A percentile compares a stretch with the other conserved stretches of the same genome.
phyloP scores from a whole-genome alignment of 441 rosid species.

The Gossypium gossypioides region DNA sequence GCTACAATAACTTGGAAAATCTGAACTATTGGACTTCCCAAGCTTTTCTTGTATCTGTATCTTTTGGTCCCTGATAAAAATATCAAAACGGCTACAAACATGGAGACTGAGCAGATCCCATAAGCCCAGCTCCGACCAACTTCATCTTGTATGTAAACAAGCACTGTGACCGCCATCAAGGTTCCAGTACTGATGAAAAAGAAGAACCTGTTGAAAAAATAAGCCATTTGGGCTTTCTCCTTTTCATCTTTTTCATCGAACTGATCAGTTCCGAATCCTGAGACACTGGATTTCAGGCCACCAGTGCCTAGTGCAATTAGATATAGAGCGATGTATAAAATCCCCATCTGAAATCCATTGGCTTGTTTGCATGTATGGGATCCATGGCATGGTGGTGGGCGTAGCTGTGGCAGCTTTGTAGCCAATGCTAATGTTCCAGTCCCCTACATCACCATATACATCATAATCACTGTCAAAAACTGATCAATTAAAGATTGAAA shows the following conservation, averaged over 20 bases:
- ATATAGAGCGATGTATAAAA: slow-evolving; percentile 32
- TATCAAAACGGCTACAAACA: slow-evolving; percentile 25
- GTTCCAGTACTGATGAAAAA: slow-evolving; percentile 36
- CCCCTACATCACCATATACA: slow-evolving; percentile 23
- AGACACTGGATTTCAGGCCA: slow-evolving; percentile 41
- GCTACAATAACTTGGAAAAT: slow-evolving; percentile 33
- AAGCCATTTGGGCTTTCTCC: slow-evolving; percentile 37
- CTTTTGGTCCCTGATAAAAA: slow-evolving; percentile 29
- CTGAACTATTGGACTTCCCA: slow-evolving; percentile 36
- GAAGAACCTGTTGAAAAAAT: slow-evolving; percentile 42
- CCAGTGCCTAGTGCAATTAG: slow-evolving; percentile 38
- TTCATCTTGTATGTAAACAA: slow-evolving; percentile 38
- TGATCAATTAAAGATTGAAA: neutral
- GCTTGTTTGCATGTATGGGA: slow-evolving; percentile 26
- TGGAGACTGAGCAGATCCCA: slow-evolving; percentile 33
- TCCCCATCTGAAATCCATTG: slow-evolving; percentile 31
- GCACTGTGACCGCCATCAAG: slow-evolving; percentile 35
- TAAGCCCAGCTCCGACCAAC: slow-evolving; percentile 39
- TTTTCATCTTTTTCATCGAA: slow-evolving; percentile 32
- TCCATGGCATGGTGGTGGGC: slow-evolving; percentile 33
- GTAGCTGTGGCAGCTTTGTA: slow-evolving; percentile 28
- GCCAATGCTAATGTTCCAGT: slow-evolving; percentile 29
- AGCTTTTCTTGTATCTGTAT: slow-evolving; percentile 36
- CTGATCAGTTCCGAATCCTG: slow-evolving; percentile 44
- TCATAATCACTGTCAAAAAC: neutral